Conservation (phyloP, 176 grass and related monocot species). For the Musa itinerans region DNA sequence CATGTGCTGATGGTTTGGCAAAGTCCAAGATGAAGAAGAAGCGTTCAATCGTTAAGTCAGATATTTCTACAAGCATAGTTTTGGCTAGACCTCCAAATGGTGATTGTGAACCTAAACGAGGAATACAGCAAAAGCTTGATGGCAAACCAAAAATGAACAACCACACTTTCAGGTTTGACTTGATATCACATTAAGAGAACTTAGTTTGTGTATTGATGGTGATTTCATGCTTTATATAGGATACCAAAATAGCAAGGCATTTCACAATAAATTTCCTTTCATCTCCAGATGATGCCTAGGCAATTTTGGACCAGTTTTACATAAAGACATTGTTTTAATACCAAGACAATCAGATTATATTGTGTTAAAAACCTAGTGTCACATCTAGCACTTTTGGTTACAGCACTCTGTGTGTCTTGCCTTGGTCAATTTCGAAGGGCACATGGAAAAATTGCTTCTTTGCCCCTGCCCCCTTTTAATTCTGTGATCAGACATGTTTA, state of each 20-base stretch:
- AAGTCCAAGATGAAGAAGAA: slow-evolving; percentile 87
- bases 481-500: too few species aligned
- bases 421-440: too few species aligned
- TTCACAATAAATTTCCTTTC: slow-evolving; percentile 3
- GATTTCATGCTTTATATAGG: too few species aligned
- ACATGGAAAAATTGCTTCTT: too few species aligned
- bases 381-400: too few species aligned
- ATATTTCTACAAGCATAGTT: slow-evolving; percentile 37
- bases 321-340: too few species aligned
- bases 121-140: slow-evolving; percentile 59
- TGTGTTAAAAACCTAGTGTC: too few species aligned
- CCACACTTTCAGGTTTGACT: slow-evolving; percentile 57
- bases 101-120: slow-evolving; percentile 61
- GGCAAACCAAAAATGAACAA: slow-evolving; percentile 39
- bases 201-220: not conserved
- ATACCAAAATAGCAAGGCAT: not conserved
- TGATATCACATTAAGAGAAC: not conserved
- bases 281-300: not conserved
- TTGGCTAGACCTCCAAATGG: slow-evolving; percentile 37
- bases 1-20: slow-evolving; percentile 64
- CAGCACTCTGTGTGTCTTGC: too few species aligned
- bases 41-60: slow-evolving; percentile 67
- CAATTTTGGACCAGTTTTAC: too few species aligned
- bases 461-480: too few species aligned
- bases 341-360: too few species aligned